Evolutionary conservation across 148 eudicot species (phyloP).

Genomic region (Rhododendron kiyosumense): DNA sequence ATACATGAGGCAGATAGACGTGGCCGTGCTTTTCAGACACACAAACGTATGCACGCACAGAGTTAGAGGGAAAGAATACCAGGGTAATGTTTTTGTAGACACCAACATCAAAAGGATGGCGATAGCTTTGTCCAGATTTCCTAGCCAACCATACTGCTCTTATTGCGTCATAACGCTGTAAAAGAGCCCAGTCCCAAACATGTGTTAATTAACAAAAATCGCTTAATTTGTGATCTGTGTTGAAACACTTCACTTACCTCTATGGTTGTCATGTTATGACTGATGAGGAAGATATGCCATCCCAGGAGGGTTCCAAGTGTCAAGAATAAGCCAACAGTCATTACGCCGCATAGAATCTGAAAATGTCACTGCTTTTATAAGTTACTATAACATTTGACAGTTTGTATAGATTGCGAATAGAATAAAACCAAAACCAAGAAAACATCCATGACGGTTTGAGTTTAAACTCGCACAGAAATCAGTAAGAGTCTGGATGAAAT

Average conservation of each 20-base stretch:
- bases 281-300: conserved; percentile 58
- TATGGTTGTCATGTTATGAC: conserved; percentile 62
- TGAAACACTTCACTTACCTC: conserved; percentile 37
- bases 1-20: neutral
- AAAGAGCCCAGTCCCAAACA: neutral
- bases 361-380: conserved; percentile 4
- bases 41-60: neutral
- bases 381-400: neutral
- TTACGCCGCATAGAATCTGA: conserved; percentile 40
- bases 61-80: conserved; percentile 29
- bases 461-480: neutral
- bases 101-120: conserved; percentile 62
- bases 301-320: conserved; percentile 45
- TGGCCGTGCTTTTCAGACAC: neutral
- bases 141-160: conserved; percentile 61
- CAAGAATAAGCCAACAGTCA: conserved; percentile 33
- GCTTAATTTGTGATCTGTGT: neutral
- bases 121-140: conserved; percentile 58
- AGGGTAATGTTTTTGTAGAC: conserved; percentile 44
- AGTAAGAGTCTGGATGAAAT: neutral
- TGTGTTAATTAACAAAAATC: neutral
- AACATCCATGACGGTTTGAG: neutral
- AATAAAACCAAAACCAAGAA: neutral
- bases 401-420: neutral
- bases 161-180: conserved; percentile 48